Evolutionary conservation across 495 filamentous ascomycete species (phyloP).

Genomic region (Aspergillus ostianus): DNA sequence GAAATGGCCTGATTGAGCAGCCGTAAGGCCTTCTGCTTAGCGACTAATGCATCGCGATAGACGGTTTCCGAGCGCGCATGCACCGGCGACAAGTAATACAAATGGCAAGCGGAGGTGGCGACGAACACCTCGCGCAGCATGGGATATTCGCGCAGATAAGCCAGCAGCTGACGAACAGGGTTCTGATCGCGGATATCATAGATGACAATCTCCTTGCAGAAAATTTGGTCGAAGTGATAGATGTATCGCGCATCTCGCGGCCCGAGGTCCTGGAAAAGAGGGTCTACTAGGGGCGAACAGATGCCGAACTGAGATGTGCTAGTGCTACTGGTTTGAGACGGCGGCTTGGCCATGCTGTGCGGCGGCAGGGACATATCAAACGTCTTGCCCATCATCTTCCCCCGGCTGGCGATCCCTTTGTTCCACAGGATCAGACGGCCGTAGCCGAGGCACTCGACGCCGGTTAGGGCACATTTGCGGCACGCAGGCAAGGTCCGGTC

Average conservation of each 20-base stretch:
- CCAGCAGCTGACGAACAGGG: background rate
- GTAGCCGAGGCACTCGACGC: constrained; percentile 10
- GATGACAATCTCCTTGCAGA: constrained; percentile 8
- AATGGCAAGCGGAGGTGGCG: constrained; percentile 4
- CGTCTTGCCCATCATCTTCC: constrained; percentile 12
- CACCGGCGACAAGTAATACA: background rate
- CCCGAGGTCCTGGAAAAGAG: background rate
- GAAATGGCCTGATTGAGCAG: background rate
- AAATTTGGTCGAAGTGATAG: background rate
- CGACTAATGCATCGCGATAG: background rate
- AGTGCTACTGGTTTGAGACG: background rate
- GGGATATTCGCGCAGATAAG: background rate
- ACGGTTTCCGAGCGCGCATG: background rate
- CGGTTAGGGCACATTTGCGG: constrained; percentile 1
- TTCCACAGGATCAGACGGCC: constrained; percentile 3
- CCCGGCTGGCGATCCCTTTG: constrained; percentile 10
- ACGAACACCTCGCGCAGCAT: constrained; percentile 2
- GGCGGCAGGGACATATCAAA: background rate
- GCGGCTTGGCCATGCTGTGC: background rate
- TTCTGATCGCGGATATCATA: constrained; percentile 5
- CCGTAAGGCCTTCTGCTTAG: background rate
- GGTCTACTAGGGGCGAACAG: background rate
- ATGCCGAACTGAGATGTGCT: background rate
- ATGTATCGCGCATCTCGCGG: background rate
- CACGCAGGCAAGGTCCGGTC: constrained; percentile 2